Percentiles rank a stretch among this genome's conserved stretches.
phyloP scores from a whole-genome alignment of 371 early-diverging fungal species.

The Chytridiales sp. region DNA sequence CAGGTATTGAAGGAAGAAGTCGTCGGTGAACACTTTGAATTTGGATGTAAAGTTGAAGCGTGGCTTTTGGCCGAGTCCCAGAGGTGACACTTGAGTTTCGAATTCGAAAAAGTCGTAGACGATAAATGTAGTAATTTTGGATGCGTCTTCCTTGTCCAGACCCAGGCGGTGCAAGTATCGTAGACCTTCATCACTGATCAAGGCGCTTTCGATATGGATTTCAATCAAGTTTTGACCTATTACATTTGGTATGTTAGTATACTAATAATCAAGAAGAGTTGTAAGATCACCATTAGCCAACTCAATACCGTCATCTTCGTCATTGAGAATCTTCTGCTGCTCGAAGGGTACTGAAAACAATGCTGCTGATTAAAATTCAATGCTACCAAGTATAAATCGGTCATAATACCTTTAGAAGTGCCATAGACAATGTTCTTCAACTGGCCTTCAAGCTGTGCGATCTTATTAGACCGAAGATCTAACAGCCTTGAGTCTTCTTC shows the following conservation, averaged over 20 bases:
- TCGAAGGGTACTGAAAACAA: constrained; percentile 5
- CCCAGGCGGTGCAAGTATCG: constrained; percentile 20
- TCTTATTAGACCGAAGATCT: constrained; percentile 45
- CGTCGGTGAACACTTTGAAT: constrained; percentile 47
- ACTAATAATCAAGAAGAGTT: too few species aligned
- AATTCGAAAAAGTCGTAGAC: constrained; percentile 54
- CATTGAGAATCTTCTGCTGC: constrained; percentile 11
- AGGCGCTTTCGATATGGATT: constrained; percentile 41
- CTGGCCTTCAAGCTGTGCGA: constrained; percentile 47
- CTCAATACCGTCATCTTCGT: constrained; percentile 32
- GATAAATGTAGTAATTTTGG: constrained; percentile 33
- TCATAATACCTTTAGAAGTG: constrained; percentile 39
- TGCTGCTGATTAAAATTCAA: background rate
- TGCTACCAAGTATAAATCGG: background rate
- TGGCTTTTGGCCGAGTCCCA: constrained; percentile 36
- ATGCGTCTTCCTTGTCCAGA: constrained; percentile 6
- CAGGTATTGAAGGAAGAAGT: constrained; percentile 49
- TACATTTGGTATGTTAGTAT: background rate
- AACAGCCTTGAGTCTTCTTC: constrained; percentile 49
- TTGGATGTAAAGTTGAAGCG: constrained; percentile 35
- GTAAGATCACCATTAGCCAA: constrained; percentile 34
- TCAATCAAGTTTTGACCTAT: constrained; percentile 48
- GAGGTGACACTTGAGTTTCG: constrained; percentile 45
- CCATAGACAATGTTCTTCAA: constrained; percentile 45
- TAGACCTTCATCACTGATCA: constrained; percentile 40